Evolutionary conservation across 148 eudicot genomes (phyloP).

Genomic region (Vaccinium corymbosum): DNA sequence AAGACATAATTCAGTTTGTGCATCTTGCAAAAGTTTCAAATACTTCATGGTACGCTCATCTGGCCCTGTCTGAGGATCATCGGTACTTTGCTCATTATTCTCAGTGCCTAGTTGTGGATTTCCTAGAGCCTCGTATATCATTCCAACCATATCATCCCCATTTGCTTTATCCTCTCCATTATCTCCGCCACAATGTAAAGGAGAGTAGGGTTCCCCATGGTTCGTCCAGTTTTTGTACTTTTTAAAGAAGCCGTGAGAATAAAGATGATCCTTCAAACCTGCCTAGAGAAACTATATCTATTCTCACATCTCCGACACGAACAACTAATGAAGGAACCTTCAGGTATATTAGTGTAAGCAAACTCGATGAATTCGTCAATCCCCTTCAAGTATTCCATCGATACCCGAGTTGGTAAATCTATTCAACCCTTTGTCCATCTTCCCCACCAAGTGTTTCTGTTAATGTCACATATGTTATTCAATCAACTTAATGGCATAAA

Average conservation of each 20-base stretch:
- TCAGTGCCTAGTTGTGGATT: background rate
- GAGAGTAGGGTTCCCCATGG: background rate
- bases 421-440: no score
- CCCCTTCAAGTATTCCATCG: no score
- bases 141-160: background rate
- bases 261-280: no score
- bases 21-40: background rate
- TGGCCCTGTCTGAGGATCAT: background rate
- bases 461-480: no score
- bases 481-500: no score
- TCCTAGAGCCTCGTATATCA: background rate
- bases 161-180: background rate
- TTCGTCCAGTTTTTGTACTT: background rate
- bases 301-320: no score
- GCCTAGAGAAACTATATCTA: no score
- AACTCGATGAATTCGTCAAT: no score
- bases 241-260: background rate
- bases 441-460: no score
- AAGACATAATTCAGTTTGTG: background rate
- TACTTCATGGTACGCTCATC: background rate
- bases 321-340: no score
- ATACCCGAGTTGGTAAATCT: no score
- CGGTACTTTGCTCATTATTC: background rate
- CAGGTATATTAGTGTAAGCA: no score
- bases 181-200: background rate